Conservation (phyloP, 2,329 filamentous ascomycete genomes). For the Hortaea werneckii region DNA sequence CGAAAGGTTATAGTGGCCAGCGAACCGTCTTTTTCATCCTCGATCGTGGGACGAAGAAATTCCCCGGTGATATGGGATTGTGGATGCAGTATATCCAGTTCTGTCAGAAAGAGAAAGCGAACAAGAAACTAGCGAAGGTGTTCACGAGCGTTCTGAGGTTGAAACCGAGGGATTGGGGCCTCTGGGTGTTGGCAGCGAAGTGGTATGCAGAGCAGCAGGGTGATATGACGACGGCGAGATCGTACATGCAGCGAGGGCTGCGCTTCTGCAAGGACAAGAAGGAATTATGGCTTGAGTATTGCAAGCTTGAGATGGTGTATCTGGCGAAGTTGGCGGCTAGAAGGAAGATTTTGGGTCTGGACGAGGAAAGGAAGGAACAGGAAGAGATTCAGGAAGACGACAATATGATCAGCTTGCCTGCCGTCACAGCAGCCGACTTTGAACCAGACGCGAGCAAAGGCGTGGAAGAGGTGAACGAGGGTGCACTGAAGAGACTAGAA, state of each 20-base stretch:
- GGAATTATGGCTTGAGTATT: slow-evolving; percentile 79
- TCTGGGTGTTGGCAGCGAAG: slow-evolving; percentile 80
- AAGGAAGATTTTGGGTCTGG: slow-evolving; percentile 56
- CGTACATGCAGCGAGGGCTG: slow-evolving; percentile 79
- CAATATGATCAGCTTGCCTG: slow-evolving; percentile 49
- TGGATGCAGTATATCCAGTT: slow-evolving; percentile 90
- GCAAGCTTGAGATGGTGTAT: slow-evolving; percentile 86
- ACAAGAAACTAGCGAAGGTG: slow-evolving; percentile 50
- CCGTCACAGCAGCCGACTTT: slow-evolving; percentile 53
- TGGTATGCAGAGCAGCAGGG: slow-evolving; percentile 66
- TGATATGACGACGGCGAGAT: slow-evolving; percentile 77
- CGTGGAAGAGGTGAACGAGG: slow-evolving; percentile 39
- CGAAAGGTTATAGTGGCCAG: slow-evolving; percentile 58
- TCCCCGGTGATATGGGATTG: slow-evolving; percentile 67
- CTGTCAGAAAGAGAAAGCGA: slow-evolving; percentile 55
- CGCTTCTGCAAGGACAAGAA: slow-evolving; percentile 73
- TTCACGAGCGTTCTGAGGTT: slow-evolving; percentile 64
- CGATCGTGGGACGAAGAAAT: slow-evolving; percentile 73
- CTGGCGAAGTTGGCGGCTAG: slow-evolving; percentile 69
- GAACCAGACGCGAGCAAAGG: slow-evolving; percentile 44
- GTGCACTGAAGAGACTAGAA: slow-evolving; percentile 53
- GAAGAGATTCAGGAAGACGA: slow-evolving; percentile 31
- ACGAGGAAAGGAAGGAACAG: slow-evolving; percentile 34
- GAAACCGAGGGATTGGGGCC: slow-evolving; percentile 69
- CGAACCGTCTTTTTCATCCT: slow-evolving; percentile 81